Percentiles rank a stretch among this genome's conserved stretches.
phyloP scores from a whole-genome alignment of 129 eudicot genomes.

The Lactuca saligna region DNA sequence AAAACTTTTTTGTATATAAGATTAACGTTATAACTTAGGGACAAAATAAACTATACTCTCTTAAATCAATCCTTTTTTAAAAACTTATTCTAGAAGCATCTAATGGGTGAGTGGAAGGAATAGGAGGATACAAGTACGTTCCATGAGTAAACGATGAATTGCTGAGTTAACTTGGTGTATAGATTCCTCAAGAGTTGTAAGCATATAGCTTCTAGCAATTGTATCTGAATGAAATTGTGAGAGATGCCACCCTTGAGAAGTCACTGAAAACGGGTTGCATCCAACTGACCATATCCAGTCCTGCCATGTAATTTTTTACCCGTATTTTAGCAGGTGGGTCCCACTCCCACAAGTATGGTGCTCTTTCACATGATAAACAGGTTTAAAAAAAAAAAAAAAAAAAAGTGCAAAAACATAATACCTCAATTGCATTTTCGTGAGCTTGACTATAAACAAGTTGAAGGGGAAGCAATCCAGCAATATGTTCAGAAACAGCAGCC shows the following conservation, averaged over 20 bases:
- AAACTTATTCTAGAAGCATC: too few relatives aligned
- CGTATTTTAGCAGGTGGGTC: conserved; percentile 6
- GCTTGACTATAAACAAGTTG: conserved; percentile 96
- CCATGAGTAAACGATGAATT: conserved; percentile 61
- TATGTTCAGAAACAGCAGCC: conserved; percentile 87
- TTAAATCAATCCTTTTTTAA: too few relatives aligned
- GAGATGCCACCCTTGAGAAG: conserved; percentile 87
- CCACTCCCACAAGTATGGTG: too few relatives aligned
- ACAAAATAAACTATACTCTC: too few relatives aligned
- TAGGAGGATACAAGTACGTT: conserved; percentile 90
- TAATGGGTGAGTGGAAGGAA: neutral
- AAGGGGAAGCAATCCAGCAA: conserved; percentile 92
- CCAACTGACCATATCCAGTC: conserved; percentile 99
- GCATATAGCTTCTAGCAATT: conserved; percentile 85
- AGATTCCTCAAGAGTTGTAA: conserved; percentile 93
- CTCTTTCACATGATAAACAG: too few relatives aligned
- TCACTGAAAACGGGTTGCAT: conserved; percentile 79
- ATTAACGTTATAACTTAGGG: too few relatives aligned
- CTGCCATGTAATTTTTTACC: conserved; percentile 39
- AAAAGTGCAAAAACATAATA: conserved; percentile 19
- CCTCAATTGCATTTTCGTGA: conserved; percentile 97
- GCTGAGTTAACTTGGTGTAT: conserved; percentile 88
- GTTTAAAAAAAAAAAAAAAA: too few relatives aligned
- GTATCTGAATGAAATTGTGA: conserved; percentile 83
- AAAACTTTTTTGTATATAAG: too few relatives aligned